Percentiles rank a stretch among this genome's conserved stretches.
phyloP scores from a whole-genome alignment of 2,329 filamentous ascomycete species.

The Penicillium sp. region DNA sequence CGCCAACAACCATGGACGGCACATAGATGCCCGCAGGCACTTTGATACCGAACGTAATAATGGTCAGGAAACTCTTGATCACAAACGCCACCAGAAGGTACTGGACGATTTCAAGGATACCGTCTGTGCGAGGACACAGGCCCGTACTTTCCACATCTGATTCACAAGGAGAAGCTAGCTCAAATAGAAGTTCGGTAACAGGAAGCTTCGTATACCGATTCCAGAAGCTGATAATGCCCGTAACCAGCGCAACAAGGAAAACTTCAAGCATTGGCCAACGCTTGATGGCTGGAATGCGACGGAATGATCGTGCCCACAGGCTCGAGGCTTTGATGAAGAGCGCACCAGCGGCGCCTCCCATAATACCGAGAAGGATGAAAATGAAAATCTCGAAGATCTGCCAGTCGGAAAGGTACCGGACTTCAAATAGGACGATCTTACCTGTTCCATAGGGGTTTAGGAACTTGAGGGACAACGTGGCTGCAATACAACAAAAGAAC shows the following conservation, averaged over 20 bases:
- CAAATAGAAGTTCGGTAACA: conserved; percentile 85
- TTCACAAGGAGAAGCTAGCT: conserved; percentile 85
- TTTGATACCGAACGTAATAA: conserved; percentile 93
- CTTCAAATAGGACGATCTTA: conserved; percentile 96
- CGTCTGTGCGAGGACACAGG: conserved; percentile 72
- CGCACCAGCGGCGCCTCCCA: conserved; percentile 82
- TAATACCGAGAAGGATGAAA: conserved; percentile 81
- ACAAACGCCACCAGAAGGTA: conserved; percentile 76
- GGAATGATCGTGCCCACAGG: conserved; percentile 85
- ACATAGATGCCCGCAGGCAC: conserved; percentile 96
- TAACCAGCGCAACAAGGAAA: conserved; percentile 78
- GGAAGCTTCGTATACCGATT: conserved; percentile 85
- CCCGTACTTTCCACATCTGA: conserved; percentile 64
- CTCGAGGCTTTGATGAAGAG: conserved; percentile 95
- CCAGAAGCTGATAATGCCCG: conserved; percentile 87
- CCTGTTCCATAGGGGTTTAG: conserved; percentile 93
- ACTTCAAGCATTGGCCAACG: conserved; percentile 83
- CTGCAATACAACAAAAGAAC: conserved; percentile 95
- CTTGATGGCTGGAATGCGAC: conserved; percentile 78
- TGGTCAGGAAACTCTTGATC: conserved; percentile 84
- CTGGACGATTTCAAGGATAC: conserved; percentile 74
- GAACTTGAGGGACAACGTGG: conserved; percentile 88
- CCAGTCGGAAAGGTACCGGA: conserved; percentile 89
- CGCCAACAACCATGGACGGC: conserved; percentile 97
- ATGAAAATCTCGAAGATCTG: conserved; percentile 83